Percentiles rank a stretch among this genome's conserved stretches.
These are phyloP conservation scores for Fusarium xyrophilum DNA, from an alignment of 2,329 filamentous ascomycete species.

Conservation along the genomic window DNA sequence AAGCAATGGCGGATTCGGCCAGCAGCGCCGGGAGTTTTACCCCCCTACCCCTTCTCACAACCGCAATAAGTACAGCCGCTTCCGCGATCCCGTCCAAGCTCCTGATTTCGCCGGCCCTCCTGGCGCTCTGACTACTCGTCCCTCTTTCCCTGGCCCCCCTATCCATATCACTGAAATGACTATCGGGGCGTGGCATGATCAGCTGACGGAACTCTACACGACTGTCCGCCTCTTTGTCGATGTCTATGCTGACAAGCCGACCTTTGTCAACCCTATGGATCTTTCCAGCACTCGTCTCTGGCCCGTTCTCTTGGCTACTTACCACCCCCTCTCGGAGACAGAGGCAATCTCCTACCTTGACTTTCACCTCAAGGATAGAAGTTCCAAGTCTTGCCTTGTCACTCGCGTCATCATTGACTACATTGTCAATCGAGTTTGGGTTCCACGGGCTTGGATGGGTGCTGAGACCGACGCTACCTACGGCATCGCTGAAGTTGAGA, in stretches of 20 bases:
- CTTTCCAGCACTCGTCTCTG: conserved; percentile 45
- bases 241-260: conserved; percentile 44
- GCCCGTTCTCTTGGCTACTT: conserved; percentile 48
- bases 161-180: conserved; percentile 48
- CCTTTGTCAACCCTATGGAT: conserved; percentile 40
- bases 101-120: conserved; percentile 28
- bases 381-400: conserved; percentile 52
- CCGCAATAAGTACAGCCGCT: conserved; percentile 43
- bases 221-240: conserved; percentile 49
- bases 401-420: conserved; percentile 53
- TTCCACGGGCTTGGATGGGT: conserved; percentile 50
- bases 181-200: conserved; percentile 47
- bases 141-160: conserved; percentile 37
- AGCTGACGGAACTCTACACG: conserved; percentile 49
- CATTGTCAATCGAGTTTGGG: conserved; percentile 52
- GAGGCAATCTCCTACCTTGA: conserved; percentile 53
- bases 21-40: conserved; percentile 38
- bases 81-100: conserved; percentile 37
- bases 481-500: conserved; percentile 47
- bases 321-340: conserved; percentile 48
- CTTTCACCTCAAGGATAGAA: conserved; percentile 49
- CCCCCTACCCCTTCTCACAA: conserved; percentile 43
- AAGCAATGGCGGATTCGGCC: conserved; percentile 34
- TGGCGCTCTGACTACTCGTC: conserved; percentile 30
- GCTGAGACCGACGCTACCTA: conserved; percentile 47